A percentile compares a stretch with the other conserved stretches of the same genome.
These are phyloP conservation scores for Ploettnerulaceae sp. DNA, from an alignment of 2,329 filamentous ascomycete species.

Conservation along the genomic window DNA sequence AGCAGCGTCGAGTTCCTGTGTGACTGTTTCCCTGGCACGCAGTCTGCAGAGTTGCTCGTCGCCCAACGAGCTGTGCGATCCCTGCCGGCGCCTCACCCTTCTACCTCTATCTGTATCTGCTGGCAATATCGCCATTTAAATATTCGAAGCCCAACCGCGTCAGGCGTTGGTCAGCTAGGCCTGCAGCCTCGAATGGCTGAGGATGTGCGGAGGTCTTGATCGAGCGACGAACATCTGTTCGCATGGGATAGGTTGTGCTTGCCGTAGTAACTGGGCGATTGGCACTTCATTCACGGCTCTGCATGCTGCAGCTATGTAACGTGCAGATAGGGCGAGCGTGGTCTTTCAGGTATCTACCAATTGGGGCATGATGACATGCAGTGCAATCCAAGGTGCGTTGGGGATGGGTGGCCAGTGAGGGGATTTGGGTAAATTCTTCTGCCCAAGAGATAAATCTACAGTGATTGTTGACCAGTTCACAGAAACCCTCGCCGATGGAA, in stretches of 20 bases:
- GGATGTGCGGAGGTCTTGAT: slow-evolving; percentile 4
- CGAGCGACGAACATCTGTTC: slow-evolving; percentile 23
- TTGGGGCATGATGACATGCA: too few species aligned
- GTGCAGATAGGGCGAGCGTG: too few species aligned
- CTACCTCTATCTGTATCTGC: slow-evolving; percentile 4
- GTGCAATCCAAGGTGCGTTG: too few species aligned
- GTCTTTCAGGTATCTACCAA: too few species aligned
- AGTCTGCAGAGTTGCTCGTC: slow-evolving; percentile 18
- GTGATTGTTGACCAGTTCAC: too few species aligned
- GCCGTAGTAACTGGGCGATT: too few species aligned
- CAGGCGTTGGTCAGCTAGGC: background rate
- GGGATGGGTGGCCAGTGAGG: too few species aligned
- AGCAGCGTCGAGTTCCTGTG: slow-evolving; percentile 22
- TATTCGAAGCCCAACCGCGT: slow-evolving; percentile 14
- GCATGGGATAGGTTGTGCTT: slow-evolving; percentile 21
- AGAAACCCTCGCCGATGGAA: too few species aligned
- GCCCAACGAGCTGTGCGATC: slow-evolving; percentile 25
- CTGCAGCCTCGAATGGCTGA: slow-evolving; percentile 4
- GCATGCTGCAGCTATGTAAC: too few species aligned
- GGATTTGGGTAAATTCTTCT: too few species aligned
- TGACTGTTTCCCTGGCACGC: slow-evolving; percentile 21
- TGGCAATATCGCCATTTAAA: slow-evolving; percentile 20
- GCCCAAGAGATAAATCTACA: too few species aligned
- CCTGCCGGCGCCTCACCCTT: slow-evolving; percentile 23
- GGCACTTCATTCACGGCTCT: too few species aligned